Percentiles rank a stretch among this genome's conserved stretches.
Conservation (phyloP, 176 grass and related monocot genomes). For the Pharus latifolius region DNA sequence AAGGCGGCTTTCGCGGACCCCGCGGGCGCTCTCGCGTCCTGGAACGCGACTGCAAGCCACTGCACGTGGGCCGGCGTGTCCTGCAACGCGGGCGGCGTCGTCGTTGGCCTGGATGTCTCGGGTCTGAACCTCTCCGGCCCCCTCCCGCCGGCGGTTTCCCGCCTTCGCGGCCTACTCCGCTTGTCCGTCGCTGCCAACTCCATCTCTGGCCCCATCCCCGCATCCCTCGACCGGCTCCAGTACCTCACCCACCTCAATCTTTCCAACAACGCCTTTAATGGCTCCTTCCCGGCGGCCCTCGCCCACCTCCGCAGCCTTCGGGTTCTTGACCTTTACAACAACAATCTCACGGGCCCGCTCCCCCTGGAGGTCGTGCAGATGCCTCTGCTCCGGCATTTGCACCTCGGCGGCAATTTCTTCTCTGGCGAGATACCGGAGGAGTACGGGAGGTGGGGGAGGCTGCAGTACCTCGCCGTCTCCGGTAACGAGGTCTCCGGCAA, state of each 20-base stretch:
- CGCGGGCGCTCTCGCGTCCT: conserved; percentile 42
- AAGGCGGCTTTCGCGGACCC: conserved; percentile 68
- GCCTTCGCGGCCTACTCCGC: conserved; percentile 34
- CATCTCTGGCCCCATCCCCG: conserved; percentile 42
- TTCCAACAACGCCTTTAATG: conserved; percentile 73
- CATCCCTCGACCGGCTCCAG: conserved; percentile 30
- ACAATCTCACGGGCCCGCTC: conserved; percentile 73
- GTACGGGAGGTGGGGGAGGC: conserved; percentile 27
- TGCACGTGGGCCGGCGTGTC: conserved; percentile 54
- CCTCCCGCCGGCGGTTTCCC: conserved; percentile 32
- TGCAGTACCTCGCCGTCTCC: conserved; percentile 66
- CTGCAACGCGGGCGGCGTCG: conserved; percentile 25
- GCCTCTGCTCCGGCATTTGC: conserved; percentile 42
- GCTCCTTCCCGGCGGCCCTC: conserved; percentile 38
- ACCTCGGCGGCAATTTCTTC: conserved; percentile 74
- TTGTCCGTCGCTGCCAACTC: conserved; percentile 52
- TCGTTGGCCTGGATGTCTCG: conserved; percentile 45
- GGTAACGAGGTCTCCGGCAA: conserved; percentile 63
- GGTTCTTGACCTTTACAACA: conserved; percentile 71
- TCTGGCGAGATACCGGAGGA: conserved; percentile 52
- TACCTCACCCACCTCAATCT: conserved; percentile 73
- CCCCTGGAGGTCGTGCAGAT: conserved; percentile 45
- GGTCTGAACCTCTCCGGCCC: conserved; percentile 62
- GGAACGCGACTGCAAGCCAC: conserved; percentile 23
- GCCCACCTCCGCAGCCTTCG: conserved; percentile 30